Percentiles rank a stretch among this genome's conserved stretches.
phyloP scores from a whole-genome alignment of 2,329 filamentous ascomycete genomes.

The Aspergillus candidus region DNA sequence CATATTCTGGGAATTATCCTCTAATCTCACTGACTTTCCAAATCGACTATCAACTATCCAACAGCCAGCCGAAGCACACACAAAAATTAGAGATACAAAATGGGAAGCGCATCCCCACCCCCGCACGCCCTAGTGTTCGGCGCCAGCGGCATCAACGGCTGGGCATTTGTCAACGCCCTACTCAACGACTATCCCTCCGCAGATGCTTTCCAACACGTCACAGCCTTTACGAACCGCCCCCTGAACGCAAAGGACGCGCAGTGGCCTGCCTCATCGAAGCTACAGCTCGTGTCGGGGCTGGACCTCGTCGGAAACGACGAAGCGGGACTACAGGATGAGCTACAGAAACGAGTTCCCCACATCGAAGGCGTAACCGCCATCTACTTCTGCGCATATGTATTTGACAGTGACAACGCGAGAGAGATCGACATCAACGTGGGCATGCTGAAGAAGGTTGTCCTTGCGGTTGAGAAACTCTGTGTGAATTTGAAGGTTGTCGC shows the following conservation, averaged over 20 bases:
- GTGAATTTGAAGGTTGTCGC: constrained; percentile 1
- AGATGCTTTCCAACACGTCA: background rate
- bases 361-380: background rate
- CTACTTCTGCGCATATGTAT: constrained; percentile 4
- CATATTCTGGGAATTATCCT: too few relatives aligned
- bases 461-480: constrained; percentile 1
- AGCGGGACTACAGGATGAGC: background rate
- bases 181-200: background rate
- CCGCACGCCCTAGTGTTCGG: constrained; percentile 3
- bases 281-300: background rate
- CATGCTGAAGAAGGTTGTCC: constrained; percentile 1
- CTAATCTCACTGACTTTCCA: too few relatives aligned
- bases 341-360: background rate
- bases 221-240: constrained; percentile 3
- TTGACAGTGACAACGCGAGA: background rate
- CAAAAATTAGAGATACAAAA: background rate
- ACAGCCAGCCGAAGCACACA: background rate
- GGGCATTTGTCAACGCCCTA: constrained; percentile 5
- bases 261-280: background rate
- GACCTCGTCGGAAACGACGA: background rate
- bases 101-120: background rate
- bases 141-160: constrained; percentile 4
- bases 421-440: background rate
- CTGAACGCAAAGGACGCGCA: background rate
- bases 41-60: too few relatives aligned